Evolutionary conservation across 2,329 filamentous ascomycete genomes (phyloP), one percentile per base, ranked within the genome.

Genomic region (Rhexocercosporidium sp.): DNA sequence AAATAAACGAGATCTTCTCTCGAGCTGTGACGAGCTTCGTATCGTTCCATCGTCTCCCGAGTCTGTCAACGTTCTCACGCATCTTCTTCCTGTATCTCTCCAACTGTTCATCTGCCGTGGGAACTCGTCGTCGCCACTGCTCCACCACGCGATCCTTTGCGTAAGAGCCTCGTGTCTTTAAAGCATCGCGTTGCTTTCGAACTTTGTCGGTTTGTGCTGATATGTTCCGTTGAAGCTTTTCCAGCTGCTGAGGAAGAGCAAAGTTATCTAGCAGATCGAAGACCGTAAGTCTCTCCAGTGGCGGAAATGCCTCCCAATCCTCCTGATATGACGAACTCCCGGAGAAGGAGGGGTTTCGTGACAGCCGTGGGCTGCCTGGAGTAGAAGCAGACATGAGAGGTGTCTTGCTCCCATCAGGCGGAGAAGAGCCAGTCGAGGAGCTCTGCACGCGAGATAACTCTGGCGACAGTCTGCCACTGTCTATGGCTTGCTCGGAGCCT

Each of bases 1-100:
- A 95, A 70, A 99, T 97, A 80, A 99, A 99, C 6, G 95, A 94
- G 59, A 96, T 83, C 84, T 99, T 99, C 82, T 99, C 96, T 66
- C 94, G 90, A 59, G 92, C 80, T 1, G 94, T 97, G 73, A 99
- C 94, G 9, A 89, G 90, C 75, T 93, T 93, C 20, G 92, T 93
- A 76, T 97, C 92, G 77, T 92, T 96, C 94, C 95, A 99, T 75
- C 89, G 89, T 72, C 86, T 88, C 68, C 90, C 91, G 39, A 98
- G 85, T 72, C 93, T 92, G 75, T 97, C 94, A n/a, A 98, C 94
- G 59, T 91, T 93, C 59, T 87, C 85, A 72, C 90, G 91, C 93
- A 98, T 96, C 67, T 92, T 92, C 78, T 89, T 91, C 73, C 91
- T 88, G 79, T 98, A 98, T 74, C 93, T 93, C 53, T 96, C 93